These are phyloP conservation scores for Amyloporia xantha DNA, from an alignment of 768 basidiomycete species.

Conservation along the genomic window DNA sequence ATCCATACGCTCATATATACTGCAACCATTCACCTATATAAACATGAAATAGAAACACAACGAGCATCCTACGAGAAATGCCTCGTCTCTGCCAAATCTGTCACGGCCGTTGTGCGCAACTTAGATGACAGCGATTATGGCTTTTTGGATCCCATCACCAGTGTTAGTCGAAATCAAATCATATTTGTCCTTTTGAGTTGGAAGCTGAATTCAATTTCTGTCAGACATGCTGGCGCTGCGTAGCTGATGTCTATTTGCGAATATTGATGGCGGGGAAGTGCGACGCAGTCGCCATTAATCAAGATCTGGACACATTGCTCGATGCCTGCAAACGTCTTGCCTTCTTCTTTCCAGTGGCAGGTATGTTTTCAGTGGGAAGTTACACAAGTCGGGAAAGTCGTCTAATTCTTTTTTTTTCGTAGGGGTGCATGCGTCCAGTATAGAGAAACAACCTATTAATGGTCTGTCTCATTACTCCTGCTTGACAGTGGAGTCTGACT, in stretches of 20 bases:
- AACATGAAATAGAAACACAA: conserved; percentile 30
- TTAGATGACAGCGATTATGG: conserved; percentile 45
- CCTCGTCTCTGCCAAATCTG: conserved; percentile 36
- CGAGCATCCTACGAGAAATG: conserved; percentile 30
- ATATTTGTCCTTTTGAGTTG: no score
- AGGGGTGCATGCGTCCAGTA: no score
- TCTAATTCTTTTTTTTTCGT: no score
- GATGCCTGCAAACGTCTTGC: conserved; percentile 30
- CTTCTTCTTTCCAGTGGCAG: conserved; percentile 31
- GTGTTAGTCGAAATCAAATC: no score
- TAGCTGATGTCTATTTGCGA: conserved; percentile 33
- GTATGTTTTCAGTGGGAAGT: conserved; percentile 24
- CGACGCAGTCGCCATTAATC: conserved; percentile 22
- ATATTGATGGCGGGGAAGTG: conserved; percentile 22
- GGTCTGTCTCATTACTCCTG: no score
- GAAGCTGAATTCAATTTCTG: no score
- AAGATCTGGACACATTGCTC: conserved; percentile 29
- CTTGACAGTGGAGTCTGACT: no score
- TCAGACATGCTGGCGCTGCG: conserved; percentile 34
- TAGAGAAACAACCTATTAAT: no score
- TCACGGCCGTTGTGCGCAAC: conserved; percentile 39
- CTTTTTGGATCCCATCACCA: conserved; percentile 46
- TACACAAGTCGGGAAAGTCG: no score
- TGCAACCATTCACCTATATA: conserved; percentile 45
- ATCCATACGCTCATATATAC: conserved; percentile 46